Base-by-base conservation (phyloP, 306 rosid species). In the Geum urbanum region DNA sequence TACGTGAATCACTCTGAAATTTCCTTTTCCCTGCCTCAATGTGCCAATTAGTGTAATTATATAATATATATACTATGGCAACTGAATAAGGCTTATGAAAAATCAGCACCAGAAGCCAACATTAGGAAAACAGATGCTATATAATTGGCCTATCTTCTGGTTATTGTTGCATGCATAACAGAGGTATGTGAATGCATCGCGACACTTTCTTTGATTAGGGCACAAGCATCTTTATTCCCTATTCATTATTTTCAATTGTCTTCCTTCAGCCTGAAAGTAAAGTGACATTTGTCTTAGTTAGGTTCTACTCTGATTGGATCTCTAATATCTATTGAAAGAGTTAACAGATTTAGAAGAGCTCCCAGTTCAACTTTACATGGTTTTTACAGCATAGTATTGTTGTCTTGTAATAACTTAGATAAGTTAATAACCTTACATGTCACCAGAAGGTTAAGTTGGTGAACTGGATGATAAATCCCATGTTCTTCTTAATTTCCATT, bases 131-230 rank as follows among this genome's bases (percentile, higher is more conserved):
- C 63, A 43, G 70, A 49, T 52, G 76, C 57, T 70, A 72, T 72
- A 70, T 46, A 27, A 27, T 51, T 43, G 76, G 76, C 19, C 70
- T 61, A 47, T 47, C 67, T 51, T 71, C 67, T 27, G 76, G 63
- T 61, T 67, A 72, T 6, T 72, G 80, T 49, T 86, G 91, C 22
- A 84, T 72, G 51, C 91, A 86, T 52, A 86, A 56, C 66, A 86
- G 80, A 53, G 86, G 84, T 3, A 86, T 73, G 39, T 86, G 88
- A n/a, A 84, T 80, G 78, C 83, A 77, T 10, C 88, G 52, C 16
- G 80, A 4, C 50, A 51, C 75, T 22, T 84, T 76, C 75, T 22
- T 84, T 76, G 1, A 67, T 40, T 69, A 73, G 55, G 35, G 51
- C 35, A 12, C 39, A 77, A 0, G 1, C 47, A 67, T 27, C 69